Conservation (phyloP, 805 yeast genomes). For the Schwanniomyces occidentalis region DNA sequence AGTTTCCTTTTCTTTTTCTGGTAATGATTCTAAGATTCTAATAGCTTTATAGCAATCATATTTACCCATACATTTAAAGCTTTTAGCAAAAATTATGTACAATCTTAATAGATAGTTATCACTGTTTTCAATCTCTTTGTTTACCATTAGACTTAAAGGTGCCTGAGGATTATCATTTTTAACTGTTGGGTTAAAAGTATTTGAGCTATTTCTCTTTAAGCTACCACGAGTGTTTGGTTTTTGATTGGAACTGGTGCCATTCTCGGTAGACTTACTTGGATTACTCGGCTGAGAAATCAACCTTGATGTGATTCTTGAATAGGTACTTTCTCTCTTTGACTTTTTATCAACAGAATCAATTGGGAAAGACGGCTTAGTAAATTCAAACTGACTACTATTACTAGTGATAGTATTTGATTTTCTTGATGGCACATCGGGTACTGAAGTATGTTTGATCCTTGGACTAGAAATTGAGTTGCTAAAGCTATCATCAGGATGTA, state of each 20-base stretch:
- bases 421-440: conserved; percentile 42
- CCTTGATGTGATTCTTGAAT: conserved; percentile 49
- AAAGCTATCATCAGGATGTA: conserved; percentile 24
- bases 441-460: conserved; percentile 19
- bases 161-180: conserved; percentile 13
- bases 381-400: conserved; percentile 19
- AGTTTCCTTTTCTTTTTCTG: conserved; percentile 61
- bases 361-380: conserved; percentile 32
- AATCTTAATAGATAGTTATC: conserved; percentile 48
- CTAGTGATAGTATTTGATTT: conserved; percentile 16
- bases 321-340: conserved; percentile 30
- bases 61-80: conserved; percentile 56
- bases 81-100: conserved; percentile 57
- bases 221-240: conserved; percentile 10
- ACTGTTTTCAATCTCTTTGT: conserved; percentile 27
- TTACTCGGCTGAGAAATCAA: conserved; percentile 42
- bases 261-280: conserved; percentile 6
- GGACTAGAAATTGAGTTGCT: conserved; percentile 31
- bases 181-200: conserved; percentile 13
- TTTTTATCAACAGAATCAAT: conserved; percentile 18
- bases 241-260: conserved; percentile 2
- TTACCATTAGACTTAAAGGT: conserved; percentile 10
- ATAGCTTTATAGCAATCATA: conserved; percentile 84
- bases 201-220: conserved; percentile 24
- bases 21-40: conserved; percentile 61